phyloP scores from a whole-genome alignment of 2,329 filamentous ascomycete genomes.

The Phialophora tarda region DNA sequence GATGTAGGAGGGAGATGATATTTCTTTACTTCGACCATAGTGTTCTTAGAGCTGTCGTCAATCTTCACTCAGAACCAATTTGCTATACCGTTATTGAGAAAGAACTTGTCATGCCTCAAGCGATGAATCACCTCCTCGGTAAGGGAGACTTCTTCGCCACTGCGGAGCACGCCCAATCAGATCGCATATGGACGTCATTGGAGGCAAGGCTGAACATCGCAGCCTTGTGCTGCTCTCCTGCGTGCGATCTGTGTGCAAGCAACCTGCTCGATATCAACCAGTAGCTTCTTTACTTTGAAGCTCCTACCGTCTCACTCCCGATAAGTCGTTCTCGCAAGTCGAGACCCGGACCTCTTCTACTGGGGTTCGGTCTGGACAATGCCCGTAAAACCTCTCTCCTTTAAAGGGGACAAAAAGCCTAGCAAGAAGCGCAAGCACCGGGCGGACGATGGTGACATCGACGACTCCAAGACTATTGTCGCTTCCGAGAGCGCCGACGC shows the following conservation, averaged over 20 bases:
- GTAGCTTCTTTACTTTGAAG: background rate
- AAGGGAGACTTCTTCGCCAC: background rate
- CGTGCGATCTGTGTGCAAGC: background rate
- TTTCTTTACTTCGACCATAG: slow-evolving; percentile 62
- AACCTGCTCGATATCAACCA: background rate
- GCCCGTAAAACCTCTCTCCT: slow-evolving; percentile 77
- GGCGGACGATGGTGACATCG: slow-evolving; percentile 53
- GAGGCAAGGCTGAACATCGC: background rate
- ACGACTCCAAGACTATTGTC: slow-evolving; percentile 23
- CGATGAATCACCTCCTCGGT: background rate
- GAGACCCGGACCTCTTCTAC: too few relatives aligned
- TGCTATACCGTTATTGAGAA: background rate
- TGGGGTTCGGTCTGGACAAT: slow-evolving; percentile 16
- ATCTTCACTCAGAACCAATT: background rate
- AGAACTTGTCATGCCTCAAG: background rate
- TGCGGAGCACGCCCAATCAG: background rate
- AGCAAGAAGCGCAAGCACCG: slow-evolving; percentile 78
- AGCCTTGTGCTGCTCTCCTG: background rate
- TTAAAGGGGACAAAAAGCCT: slow-evolving; percentile 94
- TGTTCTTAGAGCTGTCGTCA: background rate
- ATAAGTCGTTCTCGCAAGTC: background rate
- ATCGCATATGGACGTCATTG: background rate
- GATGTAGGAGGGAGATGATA: slow-evolving; percentile 51
- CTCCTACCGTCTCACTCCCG: background rate
- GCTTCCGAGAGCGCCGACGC: slow-evolving; percentile 38